These are phyloP conservation scores for Tilletia setariae DNA, from an alignment of 1,284 basidiomycete genomes.

Conservation along the genomic window DNA sequence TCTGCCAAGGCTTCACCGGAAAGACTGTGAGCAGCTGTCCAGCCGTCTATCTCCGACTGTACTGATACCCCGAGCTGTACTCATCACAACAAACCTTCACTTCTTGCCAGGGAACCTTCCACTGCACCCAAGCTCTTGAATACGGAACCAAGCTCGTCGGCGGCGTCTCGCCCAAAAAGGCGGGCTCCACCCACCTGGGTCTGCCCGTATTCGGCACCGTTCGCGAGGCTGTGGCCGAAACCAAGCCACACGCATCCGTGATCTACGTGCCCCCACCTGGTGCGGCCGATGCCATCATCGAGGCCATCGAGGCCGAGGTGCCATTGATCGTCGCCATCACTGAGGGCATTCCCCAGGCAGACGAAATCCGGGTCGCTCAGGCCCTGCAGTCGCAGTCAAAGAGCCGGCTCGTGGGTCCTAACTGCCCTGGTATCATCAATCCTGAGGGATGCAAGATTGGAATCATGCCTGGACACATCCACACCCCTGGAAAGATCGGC, in stretches of 20 bases:
- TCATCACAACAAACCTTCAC: too few species aligned
- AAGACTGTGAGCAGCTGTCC: conserved; percentile 64
- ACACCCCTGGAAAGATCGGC: conserved; percentile 74
- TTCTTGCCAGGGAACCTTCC: conserved; percentile 74
- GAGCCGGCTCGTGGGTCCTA: conserved; percentile 78
- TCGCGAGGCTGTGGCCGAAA: conserved; percentile 64
- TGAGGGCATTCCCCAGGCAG: conserved; percentile 54
- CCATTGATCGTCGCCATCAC: conserved; percentile 53
- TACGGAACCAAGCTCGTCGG: conserved; percentile 98
- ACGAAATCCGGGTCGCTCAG: conserved; percentile 67
- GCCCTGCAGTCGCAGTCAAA: conserved; percentile 90
- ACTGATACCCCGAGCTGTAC: background rate
- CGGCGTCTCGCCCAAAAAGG: conserved; percentile 96
- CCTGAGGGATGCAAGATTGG: conserved; percentile 97
- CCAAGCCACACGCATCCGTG: conserved; percentile 50
- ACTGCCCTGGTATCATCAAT: conserved; percentile 98
- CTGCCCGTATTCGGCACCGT: conserved; percentile 92
- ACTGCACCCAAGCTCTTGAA: conserved; percentile 85
- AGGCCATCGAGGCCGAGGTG: conserved; percentile 53
- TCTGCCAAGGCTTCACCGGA: conserved; percentile 61
- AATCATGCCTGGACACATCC: conserved; percentile 97
- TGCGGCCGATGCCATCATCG: conserved; percentile 53
- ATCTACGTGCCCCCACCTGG: conserved; percentile 53
- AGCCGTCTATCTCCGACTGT: background rate
- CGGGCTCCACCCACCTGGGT: conserved; percentile 89